phyloP scores from a whole-genome alignment of 148 eudicot species.

The Rhododendron molle region DNA sequence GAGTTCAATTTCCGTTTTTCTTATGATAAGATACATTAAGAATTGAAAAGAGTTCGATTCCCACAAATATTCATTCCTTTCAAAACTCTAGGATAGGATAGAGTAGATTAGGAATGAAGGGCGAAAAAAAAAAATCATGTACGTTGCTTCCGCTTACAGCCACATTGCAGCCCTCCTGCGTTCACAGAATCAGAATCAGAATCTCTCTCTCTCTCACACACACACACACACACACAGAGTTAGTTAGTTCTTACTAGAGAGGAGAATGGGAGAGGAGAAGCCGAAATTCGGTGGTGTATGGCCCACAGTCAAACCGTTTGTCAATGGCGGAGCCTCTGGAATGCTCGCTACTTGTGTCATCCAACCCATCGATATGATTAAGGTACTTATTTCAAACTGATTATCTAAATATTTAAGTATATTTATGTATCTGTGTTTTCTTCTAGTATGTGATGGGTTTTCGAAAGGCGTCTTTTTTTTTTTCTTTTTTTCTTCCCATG shows the following conservation, averaged over 20 bases:
- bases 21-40: fast-evolving
- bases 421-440: neutral
- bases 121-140: neutral
- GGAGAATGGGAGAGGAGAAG: conserved; percentile 44
- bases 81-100: too few relatives aligned
- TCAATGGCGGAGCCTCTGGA: conserved; percentile 88
- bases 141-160: neutral
- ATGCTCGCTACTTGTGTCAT: conserved; percentile 91
- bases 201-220: neutral
- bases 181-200: too few relatives aligned
- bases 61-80: fast-evolving
- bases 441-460: neutral
- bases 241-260: neutral
- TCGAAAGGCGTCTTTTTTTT: too few relatives aligned
- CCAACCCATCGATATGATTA: conserved; percentile 94
- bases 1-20: too few relatives aligned
- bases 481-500: neutral
- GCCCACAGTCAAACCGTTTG: conserved; percentile 72
- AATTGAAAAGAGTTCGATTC: fast-evolving
- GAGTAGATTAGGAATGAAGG: too few relatives aligned
- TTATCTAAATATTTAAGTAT: too few relatives aligned
- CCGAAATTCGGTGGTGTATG: conserved; percentile 48
- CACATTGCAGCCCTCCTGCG: neutral
- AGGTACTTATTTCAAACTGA: conserved; percentile 33
- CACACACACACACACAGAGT: neutral